phyloP scores from a whole-genome alignment of 2,329 filamentous ascomycete species.

The Biscogniauxia mediterranea region DNA sequence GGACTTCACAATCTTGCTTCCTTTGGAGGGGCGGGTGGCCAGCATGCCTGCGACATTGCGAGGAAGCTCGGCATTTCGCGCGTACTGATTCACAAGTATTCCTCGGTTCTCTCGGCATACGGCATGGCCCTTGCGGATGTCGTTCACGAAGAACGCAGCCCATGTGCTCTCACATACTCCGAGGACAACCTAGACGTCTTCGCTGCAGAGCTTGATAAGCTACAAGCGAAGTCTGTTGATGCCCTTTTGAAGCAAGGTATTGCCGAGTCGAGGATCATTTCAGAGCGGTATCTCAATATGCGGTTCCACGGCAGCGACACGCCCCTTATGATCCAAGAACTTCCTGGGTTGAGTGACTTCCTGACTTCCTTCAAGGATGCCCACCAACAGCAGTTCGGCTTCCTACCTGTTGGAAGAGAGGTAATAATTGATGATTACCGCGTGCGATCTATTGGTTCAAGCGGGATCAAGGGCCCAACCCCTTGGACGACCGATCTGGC shows the following conservation, averaged over 20 bases:
- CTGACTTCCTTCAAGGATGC: slow-evolving; percentile 57
- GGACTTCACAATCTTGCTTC: slow-evolving; percentile 87
- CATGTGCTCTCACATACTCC: slow-evolving; percentile 60
- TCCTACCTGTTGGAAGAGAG: slow-evolving; percentile 62
- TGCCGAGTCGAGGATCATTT: slow-evolving; percentile 67
- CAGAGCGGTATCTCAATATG: slow-evolving; percentile 94
- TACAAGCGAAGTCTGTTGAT: slow-evolving; percentile 69
- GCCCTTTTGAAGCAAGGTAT: slow-evolving; percentile 79
- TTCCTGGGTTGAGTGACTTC: slow-evolving; percentile 65
- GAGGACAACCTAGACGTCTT: slow-evolving; percentile 60
- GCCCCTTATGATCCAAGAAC: slow-evolving; percentile 69
- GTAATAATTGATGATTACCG: slow-evolving; percentile 10
- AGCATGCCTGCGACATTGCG: slow-evolving; percentile 87
- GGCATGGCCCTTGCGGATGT: slow-evolving; percentile 93
- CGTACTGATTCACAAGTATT: slow-evolving; percentile 83
- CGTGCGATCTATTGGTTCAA: slow-evolving; percentile 7
- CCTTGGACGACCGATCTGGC: slow-evolving; percentile 77
- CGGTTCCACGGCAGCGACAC: slow-evolving; percentile 88
- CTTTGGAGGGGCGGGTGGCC: slow-evolving; percentile 87
- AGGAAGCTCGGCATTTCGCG: slow-evolving; percentile 80
- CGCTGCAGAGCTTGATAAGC: slow-evolving; percentile 70
- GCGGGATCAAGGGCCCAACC: slow-evolving; percentile 43
- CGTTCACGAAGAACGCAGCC: slow-evolving; percentile 85
- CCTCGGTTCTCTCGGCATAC: slow-evolving; percentile 85
- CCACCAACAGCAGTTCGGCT: slow-evolving; percentile 77